A percentile compares a stretch with the other conserved stretches of the same genome.
Evolutionary conservation across 176 grass and related monocot species (phyloP).

Genomic region (Rhynchospora breviuscula): DNA sequence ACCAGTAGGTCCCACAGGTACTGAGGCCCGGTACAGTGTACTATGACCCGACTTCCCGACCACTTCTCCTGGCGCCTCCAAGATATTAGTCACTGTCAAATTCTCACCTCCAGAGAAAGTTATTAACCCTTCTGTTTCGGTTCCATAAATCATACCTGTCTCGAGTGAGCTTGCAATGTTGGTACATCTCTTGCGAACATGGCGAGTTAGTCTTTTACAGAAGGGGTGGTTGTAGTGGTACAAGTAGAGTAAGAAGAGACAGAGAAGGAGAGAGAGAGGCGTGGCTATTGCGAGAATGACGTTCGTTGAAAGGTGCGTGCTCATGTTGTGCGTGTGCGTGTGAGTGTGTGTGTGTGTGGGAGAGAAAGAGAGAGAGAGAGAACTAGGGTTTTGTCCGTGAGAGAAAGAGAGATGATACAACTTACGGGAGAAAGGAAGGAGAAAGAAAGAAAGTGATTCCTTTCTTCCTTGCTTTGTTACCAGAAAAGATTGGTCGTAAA

Average conservation of each 20-base stretch:
- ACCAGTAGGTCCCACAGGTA: slow-evolving; percentile 25
- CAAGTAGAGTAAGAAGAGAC: slow-evolving; percentile 28
- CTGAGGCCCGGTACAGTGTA: slow-evolving; percentile 75
- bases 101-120: slow-evolving; percentile 71
- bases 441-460: background rate
- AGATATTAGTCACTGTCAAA: slow-evolving; percentile 63
- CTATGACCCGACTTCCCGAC: slow-evolving; percentile 72
- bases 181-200: slow-evolving; percentile 4
- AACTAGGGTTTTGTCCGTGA: slow-evolving; percentile 40
- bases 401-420: background rate
- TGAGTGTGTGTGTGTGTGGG: background rate
- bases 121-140: slow-evolving; percentile 46
- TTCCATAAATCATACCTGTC: background rate
- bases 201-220: slow-evolving; percentile 25
- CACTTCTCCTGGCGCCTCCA: slow-evolving; percentile 92
- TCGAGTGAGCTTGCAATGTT: slow-evolving; percentile 26
- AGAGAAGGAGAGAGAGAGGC: slow-evolving; percentile 31
- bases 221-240: slow-evolving; percentile 37
- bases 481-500: background rate
- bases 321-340: background rate
- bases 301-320: slow-evolving; percentile 31
- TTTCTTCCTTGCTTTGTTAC: background rate
- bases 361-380: background rate
- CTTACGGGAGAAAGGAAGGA: background rate
- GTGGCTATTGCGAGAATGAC: slow-evolving; percentile 36